Percentiles rank a stretch among this genome's conserved stretches.
These are phyloP conservation scores for Candida anglica DNA, from an alignment of 805 yeast species.

Conservation along the genomic window DNA sequence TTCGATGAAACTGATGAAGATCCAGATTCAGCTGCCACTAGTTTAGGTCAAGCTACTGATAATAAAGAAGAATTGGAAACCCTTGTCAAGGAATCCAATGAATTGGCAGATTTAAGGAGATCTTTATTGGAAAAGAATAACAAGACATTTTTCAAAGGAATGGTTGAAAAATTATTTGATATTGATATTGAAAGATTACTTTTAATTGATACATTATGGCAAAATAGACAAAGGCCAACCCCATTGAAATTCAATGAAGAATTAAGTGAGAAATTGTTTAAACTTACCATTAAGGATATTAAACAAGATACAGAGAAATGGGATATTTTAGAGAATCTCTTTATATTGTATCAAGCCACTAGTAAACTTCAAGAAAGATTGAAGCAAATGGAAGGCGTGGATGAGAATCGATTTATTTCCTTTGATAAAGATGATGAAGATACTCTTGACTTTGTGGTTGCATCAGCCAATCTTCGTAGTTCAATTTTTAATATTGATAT, in stretches of 20 bases:
- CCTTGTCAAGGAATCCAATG: conserved; percentile 64
- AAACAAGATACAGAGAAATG: conserved; percentile 46
- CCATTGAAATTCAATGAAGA: conserved; percentile 48
- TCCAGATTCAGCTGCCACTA: too few species aligned
- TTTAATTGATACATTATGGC: conserved; percentile 74
- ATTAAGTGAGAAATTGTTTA: conserved; percentile 10
- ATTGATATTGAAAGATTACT: conserved; percentile 78
- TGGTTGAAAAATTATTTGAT: conserved; percentile 59
- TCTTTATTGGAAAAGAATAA: conserved; percentile 16
- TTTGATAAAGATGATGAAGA: conserved; percentile 97
- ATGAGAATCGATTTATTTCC: conserved; percentile 28
- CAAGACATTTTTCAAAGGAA: conserved; percentile 26
- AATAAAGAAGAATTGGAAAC: conserved; percentile 63
- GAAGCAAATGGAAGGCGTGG: conserved; percentile 22
- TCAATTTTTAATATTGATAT: conserved; percentile 62
- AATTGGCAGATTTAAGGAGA: conserved; percentile 40
- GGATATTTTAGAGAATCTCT: conserved; percentile 60
- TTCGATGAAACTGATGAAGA: conserved; percentile 35
- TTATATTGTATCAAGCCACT: conserved; percentile 50
- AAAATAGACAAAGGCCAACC: conserved; percentile 60
- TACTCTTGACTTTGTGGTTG: conserved; percentile 80
- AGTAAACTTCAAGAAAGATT: conserved; percentile 48
- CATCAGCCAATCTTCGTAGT: conserved; percentile 80
- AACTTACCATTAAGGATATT: conserved; percentile 10
- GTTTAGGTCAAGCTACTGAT: conserved; percentile 49